phyloP scores from a whole-genome alignment of 495 filamentous ascomycete species.

The Tuber umbilicatum region DNA sequence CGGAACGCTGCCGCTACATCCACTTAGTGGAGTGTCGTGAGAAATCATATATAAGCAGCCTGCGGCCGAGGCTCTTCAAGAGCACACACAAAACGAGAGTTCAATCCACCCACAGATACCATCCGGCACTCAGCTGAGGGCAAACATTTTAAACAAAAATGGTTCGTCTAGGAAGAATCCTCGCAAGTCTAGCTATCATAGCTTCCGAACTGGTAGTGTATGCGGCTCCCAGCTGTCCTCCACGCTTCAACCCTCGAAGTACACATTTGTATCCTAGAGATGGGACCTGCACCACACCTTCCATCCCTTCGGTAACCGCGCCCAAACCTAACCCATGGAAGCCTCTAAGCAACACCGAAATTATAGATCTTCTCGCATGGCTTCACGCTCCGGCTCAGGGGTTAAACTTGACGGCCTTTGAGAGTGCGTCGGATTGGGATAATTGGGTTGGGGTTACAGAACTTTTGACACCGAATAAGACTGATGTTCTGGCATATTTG shows the following conservation, averaged over 20 bases:
- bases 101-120: background rate
- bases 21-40: background rate
- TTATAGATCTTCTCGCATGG: slow-evolving; percentile 40
- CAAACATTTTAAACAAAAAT: background rate
- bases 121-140: background rate
- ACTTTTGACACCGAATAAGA: slow-evolving; percentile 51
- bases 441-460: slow-evolving; percentile 45
- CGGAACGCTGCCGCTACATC: background rate
- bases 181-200: background rate
- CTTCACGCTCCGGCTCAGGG: slow-evolving; percentile 41
- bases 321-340: slow-evolving; percentile 45
- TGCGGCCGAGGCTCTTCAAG: background rate
- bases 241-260: background rate
- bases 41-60: background rate
- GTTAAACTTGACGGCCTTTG: slow-evolving; percentile 43
- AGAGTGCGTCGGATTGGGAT: slow-evolving; percentile 42
- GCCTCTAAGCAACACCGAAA: slow-evolving; percentile 41
- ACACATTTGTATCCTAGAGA: background rate
- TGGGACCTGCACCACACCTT: background rate
- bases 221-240: background rate
- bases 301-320: slow-evolving; percentile 9
- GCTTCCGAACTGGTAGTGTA: background rate
- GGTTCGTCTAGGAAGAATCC: background rate
- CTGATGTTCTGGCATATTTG: slow-evolving; percentile 48
- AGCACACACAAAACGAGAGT: background rate